Evolutionary conservation across 2,329 filamentous ascomycete genomes (phyloP).

Genomic region (Diaporthe vaccinii): DNA sequence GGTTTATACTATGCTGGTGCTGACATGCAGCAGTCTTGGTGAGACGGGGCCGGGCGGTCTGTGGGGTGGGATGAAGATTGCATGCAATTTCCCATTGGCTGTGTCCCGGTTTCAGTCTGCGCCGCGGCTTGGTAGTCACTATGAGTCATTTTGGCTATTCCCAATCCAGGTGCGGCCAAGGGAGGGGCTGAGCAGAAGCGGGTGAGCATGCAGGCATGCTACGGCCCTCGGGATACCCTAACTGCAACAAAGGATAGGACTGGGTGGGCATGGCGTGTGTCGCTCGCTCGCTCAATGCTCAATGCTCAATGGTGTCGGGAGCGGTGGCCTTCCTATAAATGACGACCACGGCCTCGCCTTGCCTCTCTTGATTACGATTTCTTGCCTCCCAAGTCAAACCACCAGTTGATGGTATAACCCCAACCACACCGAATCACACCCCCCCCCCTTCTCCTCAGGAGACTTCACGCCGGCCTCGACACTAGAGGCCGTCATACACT

Average conservation of each 20-base stretch:
- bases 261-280: not conserved
- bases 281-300: not conserved
- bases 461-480: slow-evolving; percentile 46
- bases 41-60: slow-evolving; percentile 1
- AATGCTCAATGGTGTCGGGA: not conserved
- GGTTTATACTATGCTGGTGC: not conserved
- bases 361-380: no score
- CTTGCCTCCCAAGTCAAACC: not conserved
- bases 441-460: slow-evolving; percentile 17
- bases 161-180: not conserved
- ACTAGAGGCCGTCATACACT: slow-evolving; percentile 46
- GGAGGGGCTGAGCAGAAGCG: slow-evolving; percentile 25
- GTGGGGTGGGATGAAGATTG: slow-evolving; percentile 4
- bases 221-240: not conserved
- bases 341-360: slow-evolving; percentile 17
- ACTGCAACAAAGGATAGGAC: not conserved
- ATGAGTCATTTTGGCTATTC: slow-evolving; percentile 37
- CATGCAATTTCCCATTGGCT: slow-evolving; percentile 6
- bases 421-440: not conserved
- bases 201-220: not conserved
- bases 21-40: slow-evolving; percentile 3
- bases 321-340: not conserved
- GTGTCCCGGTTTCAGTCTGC: slow-evolving; percentile 15
- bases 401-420: slow-evolving; percentile 34
- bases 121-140: slow-evolving; percentile 24